Conservation (phyloP, 75 land plant genomes). For the Selaginella moellendorffii region DNA sequence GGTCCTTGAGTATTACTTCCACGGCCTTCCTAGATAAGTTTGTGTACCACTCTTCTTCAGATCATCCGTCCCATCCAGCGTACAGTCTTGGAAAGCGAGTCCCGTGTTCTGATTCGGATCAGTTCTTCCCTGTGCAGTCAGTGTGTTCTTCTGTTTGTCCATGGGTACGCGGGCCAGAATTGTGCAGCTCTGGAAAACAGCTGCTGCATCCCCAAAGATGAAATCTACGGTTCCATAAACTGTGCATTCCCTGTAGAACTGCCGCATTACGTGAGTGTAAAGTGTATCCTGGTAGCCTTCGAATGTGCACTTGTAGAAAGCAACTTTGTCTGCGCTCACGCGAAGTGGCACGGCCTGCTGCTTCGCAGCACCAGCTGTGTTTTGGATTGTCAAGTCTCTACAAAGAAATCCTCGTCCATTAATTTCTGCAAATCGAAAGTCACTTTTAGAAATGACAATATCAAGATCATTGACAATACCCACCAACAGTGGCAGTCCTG, state of each 20-base stretch:
- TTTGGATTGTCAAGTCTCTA: conserved; percentile 7
- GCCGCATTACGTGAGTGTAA: neutral
- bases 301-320: conserved; percentile 12
- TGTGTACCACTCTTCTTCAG: neutral
- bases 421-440: neutral
- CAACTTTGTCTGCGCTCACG: conserved; percentile 13
- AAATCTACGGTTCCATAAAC: conserved; percentile 9
- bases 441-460: neutral
- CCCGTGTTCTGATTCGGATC: conserved; percentile 11
- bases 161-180: neutral
- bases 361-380: conserved; percentile 9
- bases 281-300: conserved; percentile 13
- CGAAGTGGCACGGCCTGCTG: conserved; percentile 19
- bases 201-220: conserved; percentile 12
- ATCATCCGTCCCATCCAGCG: conserved; percentile 1
- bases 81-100: conserved; percentile 10
- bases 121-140: conserved; percentile 10
- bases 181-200: conserved; percentile 9
- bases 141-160: neutral
- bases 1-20: conserved; percentile 10
- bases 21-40: conserved; percentile 13
- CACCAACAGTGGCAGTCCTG: conserved; percentile 7
- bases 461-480: neutral
- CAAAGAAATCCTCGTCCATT: conserved; percentile 9
- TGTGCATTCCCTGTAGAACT: neutral